phyloP scores from a whole-genome alignment of 768 basidiomycete species.

The Amanita polypyramis region DNA sequence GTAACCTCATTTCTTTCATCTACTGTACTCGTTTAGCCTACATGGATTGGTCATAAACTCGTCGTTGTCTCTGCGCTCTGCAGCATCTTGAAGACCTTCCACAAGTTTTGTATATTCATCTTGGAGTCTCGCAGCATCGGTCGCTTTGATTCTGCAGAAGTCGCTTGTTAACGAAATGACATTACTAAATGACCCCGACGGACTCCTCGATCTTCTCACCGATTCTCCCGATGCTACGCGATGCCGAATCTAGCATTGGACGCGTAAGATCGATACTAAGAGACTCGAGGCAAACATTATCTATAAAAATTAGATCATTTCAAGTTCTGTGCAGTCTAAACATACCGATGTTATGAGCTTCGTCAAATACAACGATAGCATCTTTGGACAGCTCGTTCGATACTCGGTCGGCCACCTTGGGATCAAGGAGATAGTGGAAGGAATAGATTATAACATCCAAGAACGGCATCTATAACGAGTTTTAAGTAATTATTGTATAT shows the following conservation, averaged over 20 bases:
- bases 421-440: slow-evolving; percentile 97
- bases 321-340: background rate
- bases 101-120: slow-evolving; percentile 95
- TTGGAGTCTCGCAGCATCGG: slow-evolving; percentile 88
- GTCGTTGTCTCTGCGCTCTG: slow-evolving; percentile 58
- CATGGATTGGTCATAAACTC: slow-evolving; percentile 84
- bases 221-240: slow-evolving; percentile 76
- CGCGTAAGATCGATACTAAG: slow-evolving; percentile 94
- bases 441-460: slow-evolving; percentile 97
- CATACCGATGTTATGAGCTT: slow-evolving; percentile 97
- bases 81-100: slow-evolving; percentile 80
- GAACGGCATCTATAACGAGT: slow-evolving; percentile 69
- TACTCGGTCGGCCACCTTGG: slow-evolving; percentile 98
- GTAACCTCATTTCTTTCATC: background rate
- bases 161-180: slow-evolving; percentile 1
- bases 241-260: slow-evolving; percentile 94
- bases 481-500: slow-evolving; percentile 1
- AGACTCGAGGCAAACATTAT: slow-evolving; percentile 99
- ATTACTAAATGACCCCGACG: slow-evolving; percentile 17
- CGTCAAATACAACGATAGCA: slow-evolving; percentile 97
- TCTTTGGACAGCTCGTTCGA: slow-evolving; percentile 97
- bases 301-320: slow-evolving; percentile 34
- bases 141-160: slow-evolving; percentile 74
- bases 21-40: slow-evolving; percentile 23
- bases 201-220: slow-evolving; percentile 94